Evolutionary conservation across 805 yeast genomes (phyloP).

Genomic region (Yamadazyma olivae): DNA sequence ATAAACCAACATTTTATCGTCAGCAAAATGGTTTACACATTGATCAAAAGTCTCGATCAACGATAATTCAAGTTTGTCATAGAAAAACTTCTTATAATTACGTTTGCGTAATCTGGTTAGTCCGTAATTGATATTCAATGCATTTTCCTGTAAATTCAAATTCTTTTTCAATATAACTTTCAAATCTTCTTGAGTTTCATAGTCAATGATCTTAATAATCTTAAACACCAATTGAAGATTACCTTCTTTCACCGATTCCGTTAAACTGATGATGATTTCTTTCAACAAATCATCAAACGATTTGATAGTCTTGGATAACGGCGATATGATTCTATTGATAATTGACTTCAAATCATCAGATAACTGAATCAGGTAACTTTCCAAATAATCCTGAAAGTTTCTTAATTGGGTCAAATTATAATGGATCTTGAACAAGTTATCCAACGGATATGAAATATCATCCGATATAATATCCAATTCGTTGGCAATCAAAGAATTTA

Average conservation of each 20-base stretch:
- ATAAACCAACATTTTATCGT: constrained; percentile 54
- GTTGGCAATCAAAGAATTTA: constrained; percentile 52
- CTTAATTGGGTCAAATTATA: constrained; percentile 65
- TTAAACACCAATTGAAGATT: constrained; percentile 68
- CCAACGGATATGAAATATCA: constrained; percentile 41
- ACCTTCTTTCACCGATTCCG: constrained; percentile 70
- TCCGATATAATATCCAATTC: constrained; percentile 33
- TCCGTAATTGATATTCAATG: constrained; percentile 22
- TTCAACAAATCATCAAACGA: constrained; percentile 64
- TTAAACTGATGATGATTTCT: constrained; percentile 63
- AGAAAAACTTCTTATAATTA: constrained; percentile 60
- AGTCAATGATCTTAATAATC: constrained; percentile 71
- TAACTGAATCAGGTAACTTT: constrained; percentile 44
- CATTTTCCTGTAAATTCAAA: constrained; percentile 20
- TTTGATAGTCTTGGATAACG: constrained; percentile 45
- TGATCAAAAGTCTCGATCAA: constrained; percentile 66
- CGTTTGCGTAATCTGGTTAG: constrained; percentile 41
- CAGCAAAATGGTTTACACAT: constrained; percentile 52
- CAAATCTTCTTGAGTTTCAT: constrained; percentile 76
- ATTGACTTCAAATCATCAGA: constrained; percentile 68
- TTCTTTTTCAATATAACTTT: constrained; percentile 36
- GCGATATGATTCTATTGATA: constrained; percentile 52
- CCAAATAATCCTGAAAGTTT: constrained; percentile 75
- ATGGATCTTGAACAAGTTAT: constrained; percentile 64
- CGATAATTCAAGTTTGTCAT: constrained; percentile 54